Evolutionary conservation across 2,329 filamentous ascomycete genomes (phyloP), one percentile per base, ranked within the genome.

Genomic region (Arthrinium phaeospermum): DNA sequence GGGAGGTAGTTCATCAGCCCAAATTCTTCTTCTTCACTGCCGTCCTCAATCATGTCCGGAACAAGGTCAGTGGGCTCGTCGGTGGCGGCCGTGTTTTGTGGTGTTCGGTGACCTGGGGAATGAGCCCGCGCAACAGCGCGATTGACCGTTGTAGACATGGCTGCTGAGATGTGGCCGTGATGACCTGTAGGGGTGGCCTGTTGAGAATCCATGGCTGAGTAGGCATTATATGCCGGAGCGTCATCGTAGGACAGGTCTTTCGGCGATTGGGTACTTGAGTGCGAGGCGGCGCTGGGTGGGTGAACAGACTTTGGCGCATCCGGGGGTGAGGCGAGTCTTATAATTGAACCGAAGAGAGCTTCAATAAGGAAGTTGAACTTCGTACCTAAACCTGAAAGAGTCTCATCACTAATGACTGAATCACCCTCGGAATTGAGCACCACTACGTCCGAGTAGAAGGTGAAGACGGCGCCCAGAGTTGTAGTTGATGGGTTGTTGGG

Each of bases 381-480:
- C 90, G 89, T 98, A 98, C 96, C 96, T 95, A 97, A 87, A 85
- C 95, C 94, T 88, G 97, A 91, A 80, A 98, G 90, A 81, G 92
- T 93, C 82, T 98, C 94, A 85, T 97, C 95, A 86, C 92, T 94
- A 79, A 98, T 92, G 79, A 94, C 89, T 77, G 96, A 96, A 85
- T 98, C 96, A 82, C 96, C 96, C 87, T 99, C 96, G 74, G 94
- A 88, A 79, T 94, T 98, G 81, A 99, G 88, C 82, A 93, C 95
- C 80, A 97, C 91, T 77, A 96, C 94, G 68, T 94, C 93, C 72
- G 93, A 92, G 83, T 98, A 99, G 84, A 97, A 98, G 70, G 94
- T 95, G 77, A 98, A 87, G 71, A 98, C 93, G 70, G 94, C 91
- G 80, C 92, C 91, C 64, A 99, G 88, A 75, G 93, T 92, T 34